Percentiles rank a stretch among this genome's conserved stretches.
phyloP scores from a whole-genome alignment of 768 basidiomycete genomes.

The Boletus barrowsii region DNA sequence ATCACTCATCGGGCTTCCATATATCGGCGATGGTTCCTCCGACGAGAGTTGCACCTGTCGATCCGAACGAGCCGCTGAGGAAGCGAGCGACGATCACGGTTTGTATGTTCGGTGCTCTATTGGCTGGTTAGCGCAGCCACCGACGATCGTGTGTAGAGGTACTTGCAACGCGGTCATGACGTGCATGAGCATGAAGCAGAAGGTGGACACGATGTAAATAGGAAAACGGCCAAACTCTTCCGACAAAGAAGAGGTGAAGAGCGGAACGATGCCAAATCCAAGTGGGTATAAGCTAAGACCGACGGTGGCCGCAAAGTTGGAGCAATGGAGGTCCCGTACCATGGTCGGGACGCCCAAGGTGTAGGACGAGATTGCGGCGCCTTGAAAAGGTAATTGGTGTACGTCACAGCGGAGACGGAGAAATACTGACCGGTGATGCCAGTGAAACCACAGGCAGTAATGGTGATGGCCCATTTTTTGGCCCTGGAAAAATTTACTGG shows the following conservation, averaged over 20 bases:
- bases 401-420: background rate
- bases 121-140: slow-evolving; percentile 1
- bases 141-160: background rate
- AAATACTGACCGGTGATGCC: slow-evolving; percentile 27
- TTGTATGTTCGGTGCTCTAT: slow-evolving; percentile 46
- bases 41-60: slow-evolving; percentile 70
- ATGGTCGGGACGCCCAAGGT: slow-evolving; percentile 57
- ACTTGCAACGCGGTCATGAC: slow-evolving; percentile 36
- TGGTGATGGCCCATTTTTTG: slow-evolving; percentile 43
- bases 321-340: slow-evolving; percentile 44
- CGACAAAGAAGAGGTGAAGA: slow-evolving; percentile 65
- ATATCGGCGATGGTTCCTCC: slow-evolving; percentile 74
- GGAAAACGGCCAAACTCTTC: slow-evolving; percentile 70
- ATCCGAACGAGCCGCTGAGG: slow-evolving; percentile 62
- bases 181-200: slow-evolving; percentile 52
- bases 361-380: slow-evolving; percentile 50
- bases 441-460: slow-evolving; percentile 34
- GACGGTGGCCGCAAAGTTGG: slow-evolving; percentile 43
- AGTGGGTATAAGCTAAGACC: slow-evolving; percentile 54
- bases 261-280: slow-evolving; percentile 61
- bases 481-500: slow-evolving; percentile 37
- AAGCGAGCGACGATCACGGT: slow-evolving; percentile 68
- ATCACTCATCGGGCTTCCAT: slow-evolving; percentile 60
- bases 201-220: slow-evolving; percentile 49
- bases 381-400: slow-evolving; percentile 27